phyloP scores from a whole-genome alignment of 345 rosid species.

The Salix brachista region DNA sequence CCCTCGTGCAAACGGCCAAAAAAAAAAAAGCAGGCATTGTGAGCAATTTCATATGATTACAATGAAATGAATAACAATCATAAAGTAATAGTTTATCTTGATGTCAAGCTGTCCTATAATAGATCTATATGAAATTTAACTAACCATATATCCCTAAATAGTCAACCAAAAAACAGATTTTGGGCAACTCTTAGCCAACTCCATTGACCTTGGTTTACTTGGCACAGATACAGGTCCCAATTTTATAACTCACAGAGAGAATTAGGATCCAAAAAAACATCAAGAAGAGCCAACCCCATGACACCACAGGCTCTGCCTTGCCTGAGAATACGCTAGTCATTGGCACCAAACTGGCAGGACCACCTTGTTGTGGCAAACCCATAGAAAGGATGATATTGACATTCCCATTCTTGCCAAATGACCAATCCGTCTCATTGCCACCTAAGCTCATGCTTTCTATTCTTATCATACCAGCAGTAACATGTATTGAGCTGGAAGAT shows the following conservation, averaged over 20 bases:
- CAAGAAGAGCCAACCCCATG: constrained; percentile 42
- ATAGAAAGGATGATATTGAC: constrained; percentile 53
- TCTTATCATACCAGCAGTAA: constrained; percentile 77
- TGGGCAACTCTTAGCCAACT: constrained; percentile 2
- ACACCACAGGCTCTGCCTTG: constrained; percentile 39
- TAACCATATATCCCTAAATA: constrained; percentile 3
- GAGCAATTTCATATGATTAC: background rate
- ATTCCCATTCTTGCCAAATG: constrained; percentile 50
- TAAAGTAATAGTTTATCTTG: constrained; percentile 1
- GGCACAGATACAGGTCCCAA: constrained; percentile 45
- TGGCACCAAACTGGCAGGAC: constrained; percentile 14
- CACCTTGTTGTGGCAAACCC: constrained; percentile 33
- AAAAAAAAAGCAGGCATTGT: background rate
- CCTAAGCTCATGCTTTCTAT: constrained; percentile 41
- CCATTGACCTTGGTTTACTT: constrained; percentile 29
- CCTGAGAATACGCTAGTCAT: constrained; percentile 17
- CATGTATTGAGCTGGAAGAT: constrained; percentile 66
- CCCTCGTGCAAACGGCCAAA: background rate
- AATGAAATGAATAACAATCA: background rate
- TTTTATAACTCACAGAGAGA: constrained; percentile 60
- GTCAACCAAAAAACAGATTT: constrained; percentile 4
- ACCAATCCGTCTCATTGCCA: constrained; percentile 49
- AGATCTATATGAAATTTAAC: constrained; percentile 17
- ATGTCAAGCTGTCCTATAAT: constrained; percentile 8
- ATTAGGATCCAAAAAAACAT: constrained; percentile 63